Evolutionary conservation across 495 filamentous ascomycete genomes (phyloP).

Genomic region (Neurospora sp.): DNA sequence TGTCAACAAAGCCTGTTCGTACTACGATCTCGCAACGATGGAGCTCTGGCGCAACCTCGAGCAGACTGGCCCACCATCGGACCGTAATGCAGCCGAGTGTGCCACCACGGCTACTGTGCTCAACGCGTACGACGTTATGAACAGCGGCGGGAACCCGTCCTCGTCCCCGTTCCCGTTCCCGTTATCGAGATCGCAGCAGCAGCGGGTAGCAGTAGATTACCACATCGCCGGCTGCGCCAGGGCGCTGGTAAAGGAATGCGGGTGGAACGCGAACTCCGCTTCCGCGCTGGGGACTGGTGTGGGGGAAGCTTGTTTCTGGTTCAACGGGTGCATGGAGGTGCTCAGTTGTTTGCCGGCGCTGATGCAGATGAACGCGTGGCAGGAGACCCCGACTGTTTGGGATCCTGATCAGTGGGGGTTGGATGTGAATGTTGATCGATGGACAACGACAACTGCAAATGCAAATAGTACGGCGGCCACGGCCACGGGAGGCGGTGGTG

Average conservation of each 20-base stretch:
- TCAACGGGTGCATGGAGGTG: slow-evolving; percentile 84
- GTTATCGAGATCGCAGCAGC: background rate
- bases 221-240: slow-evolving; percentile 73
- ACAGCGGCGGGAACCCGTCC: slow-evolving; percentile 16
- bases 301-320: slow-evolving; percentile 87
- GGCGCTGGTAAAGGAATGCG: slow-evolving; percentile 82
- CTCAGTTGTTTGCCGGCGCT: slow-evolving; percentile 55
- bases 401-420: slow-evolving; percentile 87
- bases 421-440: slow-evolving; percentile 59
- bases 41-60: slow-evolving; percentile 63
- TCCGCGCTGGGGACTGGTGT: slow-evolving; percentile 38
- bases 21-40: slow-evolving; percentile 70
- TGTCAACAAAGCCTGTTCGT: slow-evolving; percentile 33
- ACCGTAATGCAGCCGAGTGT: slow-evolving; percentile 75
- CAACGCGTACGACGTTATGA: slow-evolving; percentile 87
- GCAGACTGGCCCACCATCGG: slow-evolving; percentile 38
- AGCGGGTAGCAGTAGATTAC: slow-evolving; percentile 28
- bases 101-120: slow-evolving; percentile 83
- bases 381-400: slow-evolving; percentile 44
- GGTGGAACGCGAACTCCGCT: slow-evolving; percentile 63
- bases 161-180: background rate
- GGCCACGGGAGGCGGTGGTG: background rate
- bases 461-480: background rate
- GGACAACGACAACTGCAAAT: slow-evolving; percentile 1
- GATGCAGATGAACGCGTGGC: slow-evolving; percentile 20